These are phyloP conservation scores for Melaleuca quinquenervia DNA, from an alignment of 345 rosid species.

Conservation along the genomic window DNA sequence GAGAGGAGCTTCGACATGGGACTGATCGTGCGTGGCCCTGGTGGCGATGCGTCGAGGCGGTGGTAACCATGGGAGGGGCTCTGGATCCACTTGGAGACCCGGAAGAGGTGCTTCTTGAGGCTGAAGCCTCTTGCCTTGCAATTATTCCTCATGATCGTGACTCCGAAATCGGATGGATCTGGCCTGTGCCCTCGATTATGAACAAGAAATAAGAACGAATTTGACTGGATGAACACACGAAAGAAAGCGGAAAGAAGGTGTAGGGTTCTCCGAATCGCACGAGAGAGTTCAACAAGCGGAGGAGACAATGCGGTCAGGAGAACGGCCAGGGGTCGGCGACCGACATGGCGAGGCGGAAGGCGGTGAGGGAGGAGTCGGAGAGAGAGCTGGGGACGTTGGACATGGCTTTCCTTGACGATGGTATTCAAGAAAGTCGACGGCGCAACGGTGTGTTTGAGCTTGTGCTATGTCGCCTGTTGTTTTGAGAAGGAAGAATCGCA, in stretches of 20 bases:
- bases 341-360: conserved; percentile 32
- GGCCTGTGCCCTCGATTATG: background rate
- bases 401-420: background rate
- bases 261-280: background rate
- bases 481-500: background rate
- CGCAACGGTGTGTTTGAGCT: background rate
- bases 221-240: background rate
- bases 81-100: conserved; percentile 38
- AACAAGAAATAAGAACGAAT: background rate
- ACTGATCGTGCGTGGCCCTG: background rate
- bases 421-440: background rate
- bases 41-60: background rate
- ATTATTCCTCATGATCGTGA: conserved; percentile 12
- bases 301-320: conserved; percentile 7
- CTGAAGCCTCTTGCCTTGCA: conserved; percentile 49
- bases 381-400: conserved; percentile 1
- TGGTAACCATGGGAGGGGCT: background rate
- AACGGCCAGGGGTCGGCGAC: conserved; percentile 49
- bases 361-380: background rate
- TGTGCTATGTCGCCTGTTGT: background rate
- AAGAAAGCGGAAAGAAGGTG: background rate
- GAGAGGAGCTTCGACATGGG: conserved; percentile 31
- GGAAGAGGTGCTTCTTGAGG: conserved; percentile 35
- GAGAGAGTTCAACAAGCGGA: background rate
- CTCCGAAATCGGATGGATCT: background rate